phyloP scores from a whole-genome alignment of 2,329 filamentous ascomycete genomes.

The Monilinia aucupariae region DNA sequence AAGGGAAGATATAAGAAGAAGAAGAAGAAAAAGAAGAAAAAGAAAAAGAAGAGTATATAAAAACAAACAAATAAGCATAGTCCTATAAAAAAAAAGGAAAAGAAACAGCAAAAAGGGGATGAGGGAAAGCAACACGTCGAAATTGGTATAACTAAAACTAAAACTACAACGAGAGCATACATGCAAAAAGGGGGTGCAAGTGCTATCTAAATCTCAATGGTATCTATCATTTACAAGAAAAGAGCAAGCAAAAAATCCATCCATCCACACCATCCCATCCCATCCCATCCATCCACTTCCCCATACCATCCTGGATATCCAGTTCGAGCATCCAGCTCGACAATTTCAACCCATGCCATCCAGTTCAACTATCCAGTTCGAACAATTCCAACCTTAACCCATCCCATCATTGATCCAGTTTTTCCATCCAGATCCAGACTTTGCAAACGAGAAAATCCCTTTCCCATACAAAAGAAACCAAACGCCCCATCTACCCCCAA shows the following conservation, averaged over 20 bases:
- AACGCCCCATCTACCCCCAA: neutral
- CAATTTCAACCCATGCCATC: too few species aligned
- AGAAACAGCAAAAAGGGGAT: too few species aligned
- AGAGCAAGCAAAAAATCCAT: neutral
- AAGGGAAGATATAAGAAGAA: too few species aligned
- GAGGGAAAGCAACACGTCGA: neutral
- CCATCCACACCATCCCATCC: too few species aligned
- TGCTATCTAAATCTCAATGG: neutral
- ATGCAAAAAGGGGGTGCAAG: neutral
- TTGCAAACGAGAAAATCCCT: too few species aligned
- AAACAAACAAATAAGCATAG: too few species aligned
- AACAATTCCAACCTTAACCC: neutral
- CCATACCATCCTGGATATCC: too few species aligned
- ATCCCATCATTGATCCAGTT: neutral
- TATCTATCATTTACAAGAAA: conserved; percentile 4
- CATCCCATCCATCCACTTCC: neutral
- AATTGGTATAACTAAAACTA: neutral
- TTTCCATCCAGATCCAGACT: neutral
- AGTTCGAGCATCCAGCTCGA: too few species aligned
- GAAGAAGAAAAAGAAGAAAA: too few species aligned
- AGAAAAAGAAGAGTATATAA: too few species aligned
- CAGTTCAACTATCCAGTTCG: neutral
- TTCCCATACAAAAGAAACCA: neutral
- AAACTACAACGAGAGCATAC: neutral
- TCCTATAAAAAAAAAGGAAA: too few species aligned